These are phyloP conservation scores for Ophiostoma sp. DNA, from an alignment of 2,329 filamentous ascomycete species.

Conservation along the genomic window DNA sequence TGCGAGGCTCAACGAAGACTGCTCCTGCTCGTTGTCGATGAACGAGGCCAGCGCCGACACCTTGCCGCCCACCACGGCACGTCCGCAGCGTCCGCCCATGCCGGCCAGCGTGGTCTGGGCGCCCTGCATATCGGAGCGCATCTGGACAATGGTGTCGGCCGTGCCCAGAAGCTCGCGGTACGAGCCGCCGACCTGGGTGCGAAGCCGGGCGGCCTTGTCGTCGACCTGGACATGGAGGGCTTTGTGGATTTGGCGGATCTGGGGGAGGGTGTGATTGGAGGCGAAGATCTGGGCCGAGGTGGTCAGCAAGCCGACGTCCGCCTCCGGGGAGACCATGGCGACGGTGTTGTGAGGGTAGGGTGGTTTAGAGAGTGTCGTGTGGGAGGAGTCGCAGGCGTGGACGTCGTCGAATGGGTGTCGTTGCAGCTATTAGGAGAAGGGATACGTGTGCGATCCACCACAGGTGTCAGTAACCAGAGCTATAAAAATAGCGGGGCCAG, in stretches of 20 bases:
- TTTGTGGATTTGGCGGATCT: slow-evolving; percentile 60
- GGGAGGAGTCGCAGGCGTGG: no score
- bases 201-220: slow-evolving; percentile 57
- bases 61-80: slow-evolving; percentile 63
- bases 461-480: not conserved
- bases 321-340: slow-evolving; percentile 35
- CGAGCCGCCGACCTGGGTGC: slow-evolving; percentile 58
- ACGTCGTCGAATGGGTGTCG: not conserved
- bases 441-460: slow-evolving; percentile 21
- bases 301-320: slow-evolving; percentile 45
- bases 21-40: slow-evolving; percentile 30
- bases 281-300: slow-evolving; percentile 52
- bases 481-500: not conserved
- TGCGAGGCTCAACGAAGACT: slow-evolving; percentile 31
- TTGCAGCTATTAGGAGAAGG: not conserved
- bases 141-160: slow-evolving; percentile 86
- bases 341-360: not conserved
- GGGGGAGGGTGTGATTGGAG: slow-evolving; percentile 53
- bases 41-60: slow-evolving; percentile 52
- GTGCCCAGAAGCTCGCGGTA: slow-evolving; percentile 90
- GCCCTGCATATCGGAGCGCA: slow-evolving; percentile 71
- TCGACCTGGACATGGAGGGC: slow-evolving; percentile 55
- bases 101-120: slow-evolving; percentile 66
- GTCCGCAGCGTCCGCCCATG: slow-evolving; percentile 73
- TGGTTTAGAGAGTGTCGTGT: not conserved